Percentiles rank a stretch among this genome's conserved stretches.
Evolutionary conservation across 2,329 filamentous ascomycete species (phyloP).

Genomic region (Ophiostoma sp.): DNA sequence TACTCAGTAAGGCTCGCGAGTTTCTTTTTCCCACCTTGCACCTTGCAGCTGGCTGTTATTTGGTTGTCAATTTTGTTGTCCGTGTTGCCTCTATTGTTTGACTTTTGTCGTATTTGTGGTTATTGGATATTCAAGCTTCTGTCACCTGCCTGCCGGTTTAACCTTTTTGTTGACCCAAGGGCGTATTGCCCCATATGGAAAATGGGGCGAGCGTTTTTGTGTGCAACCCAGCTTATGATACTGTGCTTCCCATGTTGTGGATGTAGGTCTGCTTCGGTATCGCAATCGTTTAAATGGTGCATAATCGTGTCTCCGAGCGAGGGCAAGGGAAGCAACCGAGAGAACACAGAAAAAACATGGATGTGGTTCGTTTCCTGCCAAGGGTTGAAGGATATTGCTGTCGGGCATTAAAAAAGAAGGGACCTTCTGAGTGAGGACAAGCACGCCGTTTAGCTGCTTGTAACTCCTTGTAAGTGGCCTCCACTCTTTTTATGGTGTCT

Average conservation of each 20-base stretch:
- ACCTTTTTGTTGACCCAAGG: conserved; percentile 1
- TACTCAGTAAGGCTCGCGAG: background rate
- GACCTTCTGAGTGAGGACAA: conserved; percentile 2
- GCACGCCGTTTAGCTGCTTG: background rate
- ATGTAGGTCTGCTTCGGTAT: background rate
- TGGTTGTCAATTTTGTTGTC: background rate
- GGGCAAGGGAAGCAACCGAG: background rate
- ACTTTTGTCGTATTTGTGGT: background rate
- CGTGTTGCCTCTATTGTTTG: background rate
- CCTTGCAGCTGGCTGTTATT: too few species aligned
- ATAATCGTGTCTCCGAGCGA: background rate
- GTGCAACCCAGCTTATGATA: background rate
- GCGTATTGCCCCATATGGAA: conserved; percentile 2
- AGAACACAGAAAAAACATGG: background rate
- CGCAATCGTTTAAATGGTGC: conserved; percentile 1
- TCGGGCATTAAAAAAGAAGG: background rate
- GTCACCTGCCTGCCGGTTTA: background rate
- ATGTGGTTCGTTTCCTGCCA: background rate
- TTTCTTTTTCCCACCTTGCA: background rate
- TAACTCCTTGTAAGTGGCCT: background rate
- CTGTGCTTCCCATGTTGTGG: background rate
- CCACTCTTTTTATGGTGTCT: background rate
- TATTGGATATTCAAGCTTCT: background rate
- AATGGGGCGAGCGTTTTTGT: background rate
- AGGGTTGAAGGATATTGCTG: background rate